Conservation (phyloP, 495 filamentous ascomycete species). For the Penicillium coffeae region DNA sequence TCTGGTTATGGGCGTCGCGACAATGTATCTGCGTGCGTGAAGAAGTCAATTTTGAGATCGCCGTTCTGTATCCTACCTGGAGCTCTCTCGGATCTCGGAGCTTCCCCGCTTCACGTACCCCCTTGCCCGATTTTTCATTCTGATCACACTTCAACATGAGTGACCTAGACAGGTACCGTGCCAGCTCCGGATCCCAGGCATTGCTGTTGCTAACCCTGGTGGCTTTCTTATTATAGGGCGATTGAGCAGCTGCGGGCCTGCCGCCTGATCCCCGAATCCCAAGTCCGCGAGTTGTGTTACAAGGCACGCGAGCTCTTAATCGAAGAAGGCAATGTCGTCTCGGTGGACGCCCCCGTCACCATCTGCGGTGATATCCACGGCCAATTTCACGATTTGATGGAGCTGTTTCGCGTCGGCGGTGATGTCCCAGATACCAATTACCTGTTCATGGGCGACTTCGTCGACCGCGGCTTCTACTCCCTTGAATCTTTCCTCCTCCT, state of each 20-base stretch:
- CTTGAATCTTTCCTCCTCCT: conserved; percentile 94
- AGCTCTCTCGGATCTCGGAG: conserved; percentile 6
- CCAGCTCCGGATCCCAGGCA: background rate
- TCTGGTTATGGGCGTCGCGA: conserved; percentile 17
- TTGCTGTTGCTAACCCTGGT: conserved; percentile 10
- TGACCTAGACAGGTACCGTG: conserved; percentile 72
- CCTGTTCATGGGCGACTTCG: conserved; percentile 98
- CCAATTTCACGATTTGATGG: conserved; percentile 98
- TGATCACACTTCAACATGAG: conserved; percentile 58
- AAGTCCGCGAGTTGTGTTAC: conserved; percentile 95
- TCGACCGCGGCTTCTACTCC: conserved; percentile 97
- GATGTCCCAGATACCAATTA: conserved; percentile 97
- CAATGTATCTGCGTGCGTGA: conserved; percentile 17
- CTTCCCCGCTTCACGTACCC: conserved; percentile 2
- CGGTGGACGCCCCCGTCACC: conserved; percentile 92
- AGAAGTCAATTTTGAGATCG: conserved; percentile 10
- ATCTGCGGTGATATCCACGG: conserved; percentile 99
- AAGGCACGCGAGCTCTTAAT: conserved; percentile 95
- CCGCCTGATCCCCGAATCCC: conserved; percentile 89
- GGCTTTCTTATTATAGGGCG: conserved; percentile 54
- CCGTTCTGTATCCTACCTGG: conserved; percentile 8
- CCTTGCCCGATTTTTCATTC: conserved; percentile 3
- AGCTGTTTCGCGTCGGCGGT: conserved; percentile 92
- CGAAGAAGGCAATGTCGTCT: conserved; percentile 96
- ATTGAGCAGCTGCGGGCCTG: conserved; percentile 93